Base-by-base conservation (phyloP, 2,329 filamentous ascomycete species). In the Botrytis paeoniae region DNA sequence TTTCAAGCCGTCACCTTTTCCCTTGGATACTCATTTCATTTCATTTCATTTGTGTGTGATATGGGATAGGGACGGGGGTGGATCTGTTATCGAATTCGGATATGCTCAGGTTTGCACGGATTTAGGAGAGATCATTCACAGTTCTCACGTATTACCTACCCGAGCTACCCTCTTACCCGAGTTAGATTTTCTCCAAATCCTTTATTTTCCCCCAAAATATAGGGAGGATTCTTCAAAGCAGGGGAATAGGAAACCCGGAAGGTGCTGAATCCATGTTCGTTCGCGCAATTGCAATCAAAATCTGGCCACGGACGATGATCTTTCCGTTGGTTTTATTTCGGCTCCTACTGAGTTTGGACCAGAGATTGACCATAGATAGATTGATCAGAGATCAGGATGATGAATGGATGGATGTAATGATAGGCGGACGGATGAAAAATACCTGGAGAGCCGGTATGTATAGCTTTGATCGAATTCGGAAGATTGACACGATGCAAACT, bases 161-260 rank as follows among this genome's bases (percentile, higher is more conserved):
- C 32, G 25, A 43, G 32, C 29, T 39, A 32, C 48, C 25, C 25
- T 51, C 48, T 51, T 51, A 51, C 48, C 32, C 22, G 32, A 43
- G 32, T 39, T 39, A 32, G 8, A 22, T 10, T 41, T 60, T 35
- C 51, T 57, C 66, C 51, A 25, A 69, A 37, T 32, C 39, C 37
- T 35, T 69, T 12, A 60, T 7, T 32, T 35, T 4, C 16, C 51
- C n/a, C 60, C 29, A n/a, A 29, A 22, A 43, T 63, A 63, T 20
- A 63, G 43, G 54, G 39, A 41, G 41, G 32, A 51, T 70, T 64
- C 69, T 64, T 70, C 69, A 63, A 45, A 43, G 35, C 69, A 70
- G 69, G 69, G 69, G 69, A 64, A 64, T n/a, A 59, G 59, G 39
- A 62, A 70, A 57, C 22, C 35, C 37, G 59, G 68, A 62, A 43